A percentile compares a stretch with the other conserved stretches of the same genome.
Conservation (phyloP, 2,329 filamentous ascomycete genomes). For the Cadophora malorum region DNA sequence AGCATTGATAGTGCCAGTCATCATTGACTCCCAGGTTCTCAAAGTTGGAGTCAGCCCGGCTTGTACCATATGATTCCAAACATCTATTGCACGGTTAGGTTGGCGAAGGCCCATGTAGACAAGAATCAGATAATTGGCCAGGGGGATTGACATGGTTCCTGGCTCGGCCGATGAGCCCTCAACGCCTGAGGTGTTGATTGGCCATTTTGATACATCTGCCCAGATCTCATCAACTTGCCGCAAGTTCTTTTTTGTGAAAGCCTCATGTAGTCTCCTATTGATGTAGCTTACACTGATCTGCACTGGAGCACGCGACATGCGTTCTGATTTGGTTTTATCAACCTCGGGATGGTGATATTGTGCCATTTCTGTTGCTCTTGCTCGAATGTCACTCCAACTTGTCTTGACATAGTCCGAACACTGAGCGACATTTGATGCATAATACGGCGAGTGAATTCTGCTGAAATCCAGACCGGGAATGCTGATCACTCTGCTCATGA, state of each 20-base stretch:
- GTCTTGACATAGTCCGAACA: conserved; percentile 34
- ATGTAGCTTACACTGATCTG: conserved; percentile 21
- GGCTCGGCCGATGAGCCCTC: conserved; percentile 5
- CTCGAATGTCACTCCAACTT: conserved; percentile 31
- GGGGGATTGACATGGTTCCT: conserved; percentile 32
- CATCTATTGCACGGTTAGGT: conserved; percentile 53
- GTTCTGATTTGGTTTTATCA: conserved; percentile 5
- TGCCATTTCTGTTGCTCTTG: conserved; percentile 18
- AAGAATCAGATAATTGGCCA: conserved; percentile 55
- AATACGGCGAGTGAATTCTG: conserved; percentile 13
- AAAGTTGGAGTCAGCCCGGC: conserved; percentile 64
- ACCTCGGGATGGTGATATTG: not conserved
- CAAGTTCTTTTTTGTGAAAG: conserved; percentile 36
- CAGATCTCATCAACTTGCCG: conserved; percentile 37
- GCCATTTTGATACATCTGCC: conserved; percentile 37
- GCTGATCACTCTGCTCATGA: conserved; percentile 27
- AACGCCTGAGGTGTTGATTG: conserved; percentile 23
- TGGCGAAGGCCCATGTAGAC: conserved; percentile 53
- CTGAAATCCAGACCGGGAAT: conserved; percentile 24
- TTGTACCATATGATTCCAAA: conserved; percentile 62
- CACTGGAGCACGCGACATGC: not conserved
- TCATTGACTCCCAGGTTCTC: conserved; percentile 75
- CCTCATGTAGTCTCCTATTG: conserved; percentile 36
- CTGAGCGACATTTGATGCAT: not conserved
- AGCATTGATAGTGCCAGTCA: conserved; percentile 70